A percentile compares a stretch with the other conserved stretches of the same genome.
Conservation (phyloP, 495 filamentous ascomycete species). For the Xylaria castorea region DNA sequence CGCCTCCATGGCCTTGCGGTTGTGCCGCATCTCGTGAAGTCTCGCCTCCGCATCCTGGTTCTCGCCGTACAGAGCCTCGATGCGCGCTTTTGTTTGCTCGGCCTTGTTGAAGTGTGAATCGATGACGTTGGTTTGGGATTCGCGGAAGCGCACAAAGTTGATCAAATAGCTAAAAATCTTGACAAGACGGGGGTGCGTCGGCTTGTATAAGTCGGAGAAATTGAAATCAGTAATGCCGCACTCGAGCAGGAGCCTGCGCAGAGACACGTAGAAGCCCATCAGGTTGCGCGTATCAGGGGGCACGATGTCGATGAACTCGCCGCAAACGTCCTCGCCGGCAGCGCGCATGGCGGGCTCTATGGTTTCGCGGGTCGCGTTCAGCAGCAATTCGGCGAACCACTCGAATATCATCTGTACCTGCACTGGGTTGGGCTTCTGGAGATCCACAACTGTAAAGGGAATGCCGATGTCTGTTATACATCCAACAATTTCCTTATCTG, state of each 20-base stretch:
- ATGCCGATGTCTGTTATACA: constrained; percentile 98
- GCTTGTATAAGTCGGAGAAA: constrained; percentile 86
- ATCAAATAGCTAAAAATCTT: constrained; percentile 96
- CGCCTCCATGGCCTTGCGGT: constrained; percentile 75
- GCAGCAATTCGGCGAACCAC: constrained; percentile 92
- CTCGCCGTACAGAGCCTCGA: constrained; percentile 83
- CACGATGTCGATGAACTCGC: constrained; percentile 79
- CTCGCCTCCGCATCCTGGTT: constrained; percentile 85
- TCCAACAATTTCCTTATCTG: constrained; percentile 88
- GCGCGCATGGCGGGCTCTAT: constrained; percentile 95
- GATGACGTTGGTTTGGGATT: constrained; percentile 83
- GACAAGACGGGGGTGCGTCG: constrained; percentile 83
- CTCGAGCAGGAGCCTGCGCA: constrained; percentile 78
- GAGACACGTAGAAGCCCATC: constrained; percentile 87
- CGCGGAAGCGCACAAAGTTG: constrained; percentile 97
- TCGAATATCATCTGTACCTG: constrained; percentile 97
- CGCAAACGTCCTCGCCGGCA: constrained; percentile 83
- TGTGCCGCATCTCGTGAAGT: constrained; percentile 79
- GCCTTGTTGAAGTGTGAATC: constrained; percentile 91
- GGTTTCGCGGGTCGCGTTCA: constrained; percentile 87
- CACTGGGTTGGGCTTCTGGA: constrained; percentile 90
- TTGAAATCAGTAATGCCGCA: constrained; percentile 93
- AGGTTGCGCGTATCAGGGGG: constrained; percentile 86
- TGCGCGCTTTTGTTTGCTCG: constrained; percentile 81
- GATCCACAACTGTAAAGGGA: constrained; percentile 82